Evolutionary conservation across 2,329 filamentous ascomycete species (phyloP), one percentile per base, ranked within the genome.

Genomic region (Colletotrichum sp.): DNA sequence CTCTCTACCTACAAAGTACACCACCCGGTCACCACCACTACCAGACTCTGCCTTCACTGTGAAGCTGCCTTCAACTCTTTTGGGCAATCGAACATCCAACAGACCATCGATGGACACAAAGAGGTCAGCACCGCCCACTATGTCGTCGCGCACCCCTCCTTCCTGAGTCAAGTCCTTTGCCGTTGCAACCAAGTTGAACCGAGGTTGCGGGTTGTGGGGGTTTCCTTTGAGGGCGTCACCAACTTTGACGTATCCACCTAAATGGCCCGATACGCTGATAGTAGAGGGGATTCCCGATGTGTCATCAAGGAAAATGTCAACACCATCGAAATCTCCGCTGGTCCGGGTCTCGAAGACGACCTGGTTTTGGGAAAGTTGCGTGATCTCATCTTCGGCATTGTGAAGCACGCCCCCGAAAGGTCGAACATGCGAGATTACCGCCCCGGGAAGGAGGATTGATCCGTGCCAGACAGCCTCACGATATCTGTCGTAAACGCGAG

Each of bases 381-480:
- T 65, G 11, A 81, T 52, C 0, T 44, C 66, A 25, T 80, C 80
- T 48, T 82, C 80, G 0, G 79, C 78, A 6, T 78, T 79, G 67
- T 82, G 72, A 2, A 68, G 7, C 7, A 81, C 76, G 11, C 80
- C 80, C 9, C 82, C 82, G 52, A 83, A 81, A 2, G 80, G 77
- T 44, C 79, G 57, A 1, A 80, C 39, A 15, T 60, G 60, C 13
- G 72, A 68, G 25, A 82, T 79, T 2, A 59, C 39, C 3, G 78
- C 76, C 1, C 76, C 80, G 0, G 70, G 6, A 5, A 82, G 55
- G 6, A 79, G 64, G 9, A 83, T 81, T 5, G 77, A 78, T 0
- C 82, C 82, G 11, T 81, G 74, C 83, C 82, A 84, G 4, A 82
- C 80, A 9, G 82, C 81, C 59, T 84, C 82, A 4, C 82, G 78